phyloP scores from a whole-genome alignment of 225 moss, liverwort and hornwort species.

The Bryum argenteum region DNA sequence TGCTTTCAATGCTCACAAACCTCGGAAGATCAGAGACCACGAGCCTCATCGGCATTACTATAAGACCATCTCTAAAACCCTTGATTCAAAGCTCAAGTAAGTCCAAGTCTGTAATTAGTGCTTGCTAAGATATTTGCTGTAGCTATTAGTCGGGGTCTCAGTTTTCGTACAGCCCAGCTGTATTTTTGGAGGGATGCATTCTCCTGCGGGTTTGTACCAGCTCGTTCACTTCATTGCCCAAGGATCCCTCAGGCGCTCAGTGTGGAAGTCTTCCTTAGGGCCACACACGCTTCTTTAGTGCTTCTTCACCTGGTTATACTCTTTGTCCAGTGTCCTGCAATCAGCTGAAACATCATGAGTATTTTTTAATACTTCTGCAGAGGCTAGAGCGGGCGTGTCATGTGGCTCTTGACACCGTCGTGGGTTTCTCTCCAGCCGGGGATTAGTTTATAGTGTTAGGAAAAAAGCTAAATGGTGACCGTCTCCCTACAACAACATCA shows the following conservation, averaged over 20 bases:
- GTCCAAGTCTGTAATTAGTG: slow-evolving; percentile 10
- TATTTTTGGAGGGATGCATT: slow-evolving; percentile 6
- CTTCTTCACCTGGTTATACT: slow-evolving; percentile 7
- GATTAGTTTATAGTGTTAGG: slow-evolving; percentile 26
- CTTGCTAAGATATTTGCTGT: not conserved
- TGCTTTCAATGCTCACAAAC: slow-evolving; percentile 38
- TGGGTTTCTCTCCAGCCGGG: slow-evolving; percentile 30
- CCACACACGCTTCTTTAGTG: not conserved
- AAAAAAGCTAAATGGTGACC: slow-evolving; percentile 6
- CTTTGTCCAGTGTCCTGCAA: not conserved
- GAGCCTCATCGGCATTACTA: slow-evolving; percentile 64
- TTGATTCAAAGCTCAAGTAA: slow-evolving; percentile 65
- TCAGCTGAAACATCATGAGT: slow-evolving; percentile 9
- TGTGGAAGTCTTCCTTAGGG: not conserved
- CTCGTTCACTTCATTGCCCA: no score
- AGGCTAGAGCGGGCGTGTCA: slow-evolving; percentile 35
- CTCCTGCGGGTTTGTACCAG: no score
- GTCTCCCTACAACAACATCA: slow-evolving; percentile 16
- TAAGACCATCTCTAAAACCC: slow-evolving; percentile 61
- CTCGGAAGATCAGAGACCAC: slow-evolving; percentile 60
- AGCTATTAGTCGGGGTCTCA: slow-evolving; percentile 4
- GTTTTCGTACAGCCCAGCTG: not conserved
- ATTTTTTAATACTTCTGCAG: slow-evolving; percentile 40
- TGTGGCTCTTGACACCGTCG: slow-evolving; percentile 43
- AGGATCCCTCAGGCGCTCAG: no score